phyloP scores from a whole-genome alignment of 129 eudicot genomes.

The Tanacetum coccineum region DNA sequence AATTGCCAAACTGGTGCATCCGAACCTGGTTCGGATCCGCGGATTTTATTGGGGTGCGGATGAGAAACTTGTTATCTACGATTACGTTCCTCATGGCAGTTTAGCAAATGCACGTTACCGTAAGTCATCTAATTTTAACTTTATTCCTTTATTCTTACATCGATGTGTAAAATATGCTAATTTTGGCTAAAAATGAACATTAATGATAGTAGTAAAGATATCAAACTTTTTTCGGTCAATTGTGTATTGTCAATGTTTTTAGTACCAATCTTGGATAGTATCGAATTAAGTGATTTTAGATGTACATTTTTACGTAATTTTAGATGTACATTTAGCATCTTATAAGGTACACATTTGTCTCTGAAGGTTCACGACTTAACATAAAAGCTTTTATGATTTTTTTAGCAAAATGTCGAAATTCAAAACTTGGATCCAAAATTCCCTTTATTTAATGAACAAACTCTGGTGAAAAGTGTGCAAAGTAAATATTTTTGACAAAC shows the following conservation, averaged over 20 bases:
- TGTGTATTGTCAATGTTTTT: background rate
- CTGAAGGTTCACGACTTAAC: background rate
- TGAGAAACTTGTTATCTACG: slow-evolving; percentile 90
- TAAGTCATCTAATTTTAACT: slow-evolving; percentile 33
- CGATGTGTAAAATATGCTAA: background rate
- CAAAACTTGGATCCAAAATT: slow-evolving; percentile 17
- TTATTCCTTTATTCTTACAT: background rate
- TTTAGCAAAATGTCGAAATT: slow-evolving; percentile 1
- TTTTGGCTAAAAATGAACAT: background rate
- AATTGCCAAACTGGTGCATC: slow-evolving; percentile 79
- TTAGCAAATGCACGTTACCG: slow-evolving; percentile 88
- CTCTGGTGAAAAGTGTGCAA: background rate
- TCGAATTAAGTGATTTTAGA: background rate
- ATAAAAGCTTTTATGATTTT: slow-evolving; percentile 2
- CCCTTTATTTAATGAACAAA: slow-evolving; percentile 8
- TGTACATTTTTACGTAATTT: background rate
- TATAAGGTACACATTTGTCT: background rate
- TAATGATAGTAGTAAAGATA: background rate
- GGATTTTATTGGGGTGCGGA: slow-evolving; percentile 97
- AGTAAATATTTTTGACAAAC: background rate
- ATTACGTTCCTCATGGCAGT: slow-evolving; percentile 93
- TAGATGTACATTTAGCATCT: background rate
- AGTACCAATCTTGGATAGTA: background rate
- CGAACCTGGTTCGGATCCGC: slow-evolving; percentile 82
- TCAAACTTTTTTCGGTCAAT: background rate